Evolutionary conservation across 805 yeast species (phyloP).

Genomic region (Candida oleophila): DNA sequence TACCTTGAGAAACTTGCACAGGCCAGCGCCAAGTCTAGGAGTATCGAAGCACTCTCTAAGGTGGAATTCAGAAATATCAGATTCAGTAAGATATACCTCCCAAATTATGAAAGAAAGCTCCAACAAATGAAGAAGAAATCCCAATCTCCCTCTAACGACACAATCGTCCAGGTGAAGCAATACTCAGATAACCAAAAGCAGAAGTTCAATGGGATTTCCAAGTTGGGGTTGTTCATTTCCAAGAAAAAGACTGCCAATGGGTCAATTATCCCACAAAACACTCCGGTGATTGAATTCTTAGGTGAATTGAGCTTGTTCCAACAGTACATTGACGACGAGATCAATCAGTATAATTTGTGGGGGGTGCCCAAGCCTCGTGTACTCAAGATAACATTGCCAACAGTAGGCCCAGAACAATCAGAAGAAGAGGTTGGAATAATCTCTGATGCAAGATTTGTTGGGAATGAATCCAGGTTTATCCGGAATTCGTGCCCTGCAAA

Average conservation of each 20-base stretch:
- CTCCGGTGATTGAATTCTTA: slow-evolving; percentile 56
- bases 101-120: slow-evolving; percentile 38
- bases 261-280: slow-evolving; percentile 39
- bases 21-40: slow-evolving; percentile 1
- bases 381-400: slow-evolving; percentile 18
- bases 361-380: slow-evolving; percentile 59
- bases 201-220: slow-evolving; percentile 67
- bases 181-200: slow-evolving; percentile 58
- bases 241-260: slow-evolving; percentile 11
- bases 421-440: slow-evolving; percentile 35
- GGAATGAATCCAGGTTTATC: slow-evolving; percentile 72
- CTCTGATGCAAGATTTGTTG: slow-evolving; percentile 77
- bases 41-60: slow-evolving; percentile 5
- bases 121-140: slow-evolving; percentile 21
- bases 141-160: slow-evolving; percentile 15
- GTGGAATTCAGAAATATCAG: slow-evolving; percentile 12
- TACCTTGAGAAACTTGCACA: slow-evolving; percentile 21
- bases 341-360: slow-evolving; percentile 75
- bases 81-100: slow-evolving; percentile 30
- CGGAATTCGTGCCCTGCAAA: slow-evolving; percentile 62
- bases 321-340: slow-evolving; percentile 60
- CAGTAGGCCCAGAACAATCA: neutral
- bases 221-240: slow-evolving; percentile 57
- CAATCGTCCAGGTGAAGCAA: slow-evolving; percentile 50
- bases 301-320: slow-evolving; percentile 74